Evolutionary conservation across 1,284 basidiomycete genomes (phyloP).

Genomic region (Exsudoporus floridanus): DNA sequence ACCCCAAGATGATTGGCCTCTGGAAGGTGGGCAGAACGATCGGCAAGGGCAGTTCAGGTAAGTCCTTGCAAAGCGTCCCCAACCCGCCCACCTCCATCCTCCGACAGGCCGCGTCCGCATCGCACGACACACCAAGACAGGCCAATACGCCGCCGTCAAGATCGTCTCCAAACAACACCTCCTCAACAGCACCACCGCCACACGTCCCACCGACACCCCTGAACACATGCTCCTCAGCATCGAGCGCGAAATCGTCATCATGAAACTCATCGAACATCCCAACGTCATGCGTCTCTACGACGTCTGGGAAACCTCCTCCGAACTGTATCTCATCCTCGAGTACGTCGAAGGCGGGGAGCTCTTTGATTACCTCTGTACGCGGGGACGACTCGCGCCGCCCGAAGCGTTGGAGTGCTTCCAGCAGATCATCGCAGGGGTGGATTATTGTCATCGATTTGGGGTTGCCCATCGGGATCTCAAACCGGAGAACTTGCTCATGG

Average conservation of each 20-base stretch:
- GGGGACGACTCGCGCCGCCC: constrained; percentile 73
- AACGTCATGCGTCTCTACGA: constrained; percentile 95
- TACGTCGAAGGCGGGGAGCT: constrained; percentile 97
- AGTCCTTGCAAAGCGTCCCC: background rate
- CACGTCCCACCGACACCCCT: constrained; percentile 62
- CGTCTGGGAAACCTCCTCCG: constrained; percentile 93
- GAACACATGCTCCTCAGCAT: constrained; percentile 76
- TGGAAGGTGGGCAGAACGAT: constrained; percentile 95
- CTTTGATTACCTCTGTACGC: constrained; percentile 90
- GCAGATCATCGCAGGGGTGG: constrained; percentile 92
- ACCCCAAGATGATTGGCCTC: constrained; percentile 82
- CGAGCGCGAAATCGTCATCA: constrained; percentile 97
- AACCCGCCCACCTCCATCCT: background rate
- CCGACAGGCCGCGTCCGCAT: constrained; percentile 84
- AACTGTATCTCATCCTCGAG: constrained; percentile 93
- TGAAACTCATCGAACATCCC: constrained; percentile 98
- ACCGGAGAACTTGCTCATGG: constrained; percentile 92
- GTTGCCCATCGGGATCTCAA: constrained; percentile 98
- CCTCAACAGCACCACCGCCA: constrained; percentile 57
- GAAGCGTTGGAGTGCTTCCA: constrained; percentile 96
- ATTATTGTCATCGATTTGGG: constrained; percentile 96
- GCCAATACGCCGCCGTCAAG: constrained; percentile 93
- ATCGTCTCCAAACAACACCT: constrained; percentile 88
- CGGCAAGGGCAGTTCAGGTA: constrained; percentile 89
- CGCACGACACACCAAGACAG: constrained; percentile 84